Base-by-base conservation (phyloP, 2,329 filamentous ascomycete genomes). In the Beauveria sp. region DNA sequence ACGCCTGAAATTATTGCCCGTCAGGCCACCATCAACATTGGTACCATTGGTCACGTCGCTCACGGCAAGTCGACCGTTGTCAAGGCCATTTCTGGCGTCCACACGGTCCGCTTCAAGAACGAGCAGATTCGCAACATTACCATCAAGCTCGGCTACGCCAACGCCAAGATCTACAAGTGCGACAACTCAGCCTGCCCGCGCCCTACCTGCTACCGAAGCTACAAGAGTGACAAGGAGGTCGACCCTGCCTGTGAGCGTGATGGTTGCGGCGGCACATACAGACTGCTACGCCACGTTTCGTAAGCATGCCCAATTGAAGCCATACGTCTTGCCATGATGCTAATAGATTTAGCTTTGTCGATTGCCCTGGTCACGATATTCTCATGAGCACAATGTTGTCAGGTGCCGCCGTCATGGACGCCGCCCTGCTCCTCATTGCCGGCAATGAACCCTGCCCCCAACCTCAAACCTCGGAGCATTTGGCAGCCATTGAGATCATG, bases 321-420 rank as follows among this genome's bases (percentile, higher is more conserved):
- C 20, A 24, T 18, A 38, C 5, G 7, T 26, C 16, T 16, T 16
- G 6, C 8, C 20, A 40, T 3, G 7, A 34, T 48, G 28, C 16
- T 64, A 49, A 60, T 54, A 42, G 14, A 38, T 55, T 1, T 67
- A 93, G 91, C 18, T 99, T 98, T 75, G 95, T 98, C 69, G 95
- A 98, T 78, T 98, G 95, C 83, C 95, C 95, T 62, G 95, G 95
- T 77, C 95, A 99, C 90, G 95, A 99, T 80, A 99, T 99, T 92
- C 93, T 99, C 76, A 99, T 99, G 95, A 98, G 93, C 79, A 99
- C 95, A 71, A 99, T 99, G 95, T 88, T 99, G 83, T 99, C 95
- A 73, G 95, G 95, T 73, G 95, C 95, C 70, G 95, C 95, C 66
- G 95, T 99, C 84, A 99, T 99, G 95, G 95, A 99, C 78, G 95